These are phyloP conservation scores for Aspergillus tubingensis DNA, from an alignment of 2,329 filamentous ascomycete genomes.

Conservation along the genomic window DNA sequence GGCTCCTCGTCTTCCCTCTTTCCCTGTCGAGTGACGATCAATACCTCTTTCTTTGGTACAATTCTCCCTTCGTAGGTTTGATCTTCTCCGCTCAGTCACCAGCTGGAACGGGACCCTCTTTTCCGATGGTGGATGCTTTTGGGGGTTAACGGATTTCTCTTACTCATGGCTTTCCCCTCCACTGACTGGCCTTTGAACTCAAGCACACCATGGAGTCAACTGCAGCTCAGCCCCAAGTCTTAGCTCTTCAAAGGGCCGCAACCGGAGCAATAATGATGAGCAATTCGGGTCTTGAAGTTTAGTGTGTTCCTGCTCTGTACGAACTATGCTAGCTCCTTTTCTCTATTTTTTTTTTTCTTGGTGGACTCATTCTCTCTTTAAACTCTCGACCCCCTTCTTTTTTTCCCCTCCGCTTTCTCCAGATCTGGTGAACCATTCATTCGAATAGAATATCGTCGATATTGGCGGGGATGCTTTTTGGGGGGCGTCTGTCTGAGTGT, in stretches of 20 bases:
- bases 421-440: neutral
- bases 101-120: neutral
- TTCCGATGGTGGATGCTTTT: neutral
- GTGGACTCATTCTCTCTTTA: neutral
- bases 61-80: neutral
- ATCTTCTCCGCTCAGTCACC: neutral
- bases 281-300: conserved; percentile 5
- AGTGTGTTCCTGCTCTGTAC: neutral
- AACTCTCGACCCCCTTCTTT: neutral
- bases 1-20: neutral
- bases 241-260: conserved; percentile 9
- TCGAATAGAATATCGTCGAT: neutral
- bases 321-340: neutral
- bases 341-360: neutral
- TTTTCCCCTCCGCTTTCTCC: neutral
- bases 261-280: conserved; percentile 15
- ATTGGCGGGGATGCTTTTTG: conserved; percentile 10
- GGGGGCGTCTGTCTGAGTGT: conserved; percentile 8
- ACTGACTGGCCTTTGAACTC: neutral
- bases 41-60: neutral
- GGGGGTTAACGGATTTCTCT: conserved; percentile 1
- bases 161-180: neutral
- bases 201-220: conserved; percentile 11
- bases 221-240: neutral
- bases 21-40: conserved; percentile 13